Evolutionary conservation across 257 asterid species (phyloP).

Genomic region (Mentha longifolia): DNA sequence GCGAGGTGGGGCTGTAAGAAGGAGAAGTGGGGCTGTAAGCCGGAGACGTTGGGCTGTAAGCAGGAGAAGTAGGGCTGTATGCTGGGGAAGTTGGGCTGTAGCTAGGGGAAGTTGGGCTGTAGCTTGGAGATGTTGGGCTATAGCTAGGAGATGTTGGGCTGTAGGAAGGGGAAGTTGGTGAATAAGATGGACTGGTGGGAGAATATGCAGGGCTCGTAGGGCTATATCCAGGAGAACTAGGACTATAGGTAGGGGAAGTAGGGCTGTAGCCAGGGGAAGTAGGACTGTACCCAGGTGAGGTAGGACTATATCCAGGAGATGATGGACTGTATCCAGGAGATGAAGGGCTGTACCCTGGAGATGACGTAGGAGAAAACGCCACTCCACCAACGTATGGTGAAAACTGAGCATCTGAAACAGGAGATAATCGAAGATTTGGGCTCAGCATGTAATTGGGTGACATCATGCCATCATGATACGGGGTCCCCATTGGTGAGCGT

Average conservation of each 20-base stretch:
- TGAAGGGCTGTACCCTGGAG: constrained; percentile 80
- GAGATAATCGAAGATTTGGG: constrained; percentile 83
- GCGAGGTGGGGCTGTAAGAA: constrained; percentile 83
- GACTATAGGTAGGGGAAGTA: constrained; percentile 91
- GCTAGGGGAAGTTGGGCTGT: constrained; percentile 85
- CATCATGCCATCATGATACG: constrained; percentile 93
- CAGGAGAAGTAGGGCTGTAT: constrained; percentile 88
- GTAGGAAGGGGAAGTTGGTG: constrained; percentile 85
- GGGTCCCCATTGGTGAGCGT: constrained; percentile 93
- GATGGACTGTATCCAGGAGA: constrained; percentile 86
- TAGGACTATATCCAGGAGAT: constrained; percentile 86
- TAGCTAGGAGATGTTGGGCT: constrained; percentile 77
- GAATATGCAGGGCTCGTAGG: constrained; percentile 95
- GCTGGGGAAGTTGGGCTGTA: constrained; percentile 90
- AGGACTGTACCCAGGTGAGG: constrained; percentile 88
- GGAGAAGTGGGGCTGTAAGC: constrained; percentile 84
- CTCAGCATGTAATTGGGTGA: constrained; percentile 80
- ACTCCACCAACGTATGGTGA: constrained; percentile 83
- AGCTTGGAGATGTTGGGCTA: constrained; percentile 86
- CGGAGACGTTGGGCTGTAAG: constrained; percentile 88
- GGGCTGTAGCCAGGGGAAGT: constrained; percentile 92
- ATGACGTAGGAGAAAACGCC: constrained; percentile 90
- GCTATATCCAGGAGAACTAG: constrained; percentile 90
- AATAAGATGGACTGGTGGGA: constrained; percentile 89
- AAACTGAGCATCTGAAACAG: constrained; percentile 79